A percentile compares a stretch with the other conserved stretches of the same genome.
These are phyloP conservation scores for Leccinellum rugosiceps DNA, from an alignment of 768 basidiomycete genomes.

Conservation along the genomic window DNA sequence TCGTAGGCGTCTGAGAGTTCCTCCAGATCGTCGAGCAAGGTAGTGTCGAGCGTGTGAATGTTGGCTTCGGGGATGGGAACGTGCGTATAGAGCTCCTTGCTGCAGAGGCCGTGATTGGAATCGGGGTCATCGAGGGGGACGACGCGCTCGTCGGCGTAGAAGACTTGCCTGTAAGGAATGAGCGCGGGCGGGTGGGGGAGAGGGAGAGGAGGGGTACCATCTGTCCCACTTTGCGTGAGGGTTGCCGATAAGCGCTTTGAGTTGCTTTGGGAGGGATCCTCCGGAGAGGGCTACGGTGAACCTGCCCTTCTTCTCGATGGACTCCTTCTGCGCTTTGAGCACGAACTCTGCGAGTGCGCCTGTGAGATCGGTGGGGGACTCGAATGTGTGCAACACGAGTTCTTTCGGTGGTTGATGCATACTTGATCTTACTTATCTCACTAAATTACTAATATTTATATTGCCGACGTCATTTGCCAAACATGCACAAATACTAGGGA, in stretches of 20 bases:
- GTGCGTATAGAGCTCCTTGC: constrained; percentile 70
- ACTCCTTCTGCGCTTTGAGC: constrained; percentile 82
- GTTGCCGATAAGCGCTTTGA: constrained; percentile 65
- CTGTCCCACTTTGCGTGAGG: constrained; percentile 84
- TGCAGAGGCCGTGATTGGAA: constrained; percentile 85
- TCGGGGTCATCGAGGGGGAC: constrained; percentile 92
- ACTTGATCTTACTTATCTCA: neutral
- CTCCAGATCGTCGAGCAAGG: constrained; percentile 67
- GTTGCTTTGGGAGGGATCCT: constrained; percentile 82
- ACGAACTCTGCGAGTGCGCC: constrained; percentile 77
- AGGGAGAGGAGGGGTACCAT: constrained; percentile 60
- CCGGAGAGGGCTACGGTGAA: constrained; percentile 96
- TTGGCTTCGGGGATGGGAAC: constrained; percentile 74
- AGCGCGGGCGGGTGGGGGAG: neutral
- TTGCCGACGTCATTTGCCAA: constrained; percentile 16
- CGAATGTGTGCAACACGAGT: constrained; percentile 74
- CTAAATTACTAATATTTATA: neutral
- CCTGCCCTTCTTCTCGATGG: constrained; percentile 81
- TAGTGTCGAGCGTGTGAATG: constrained; percentile 79
- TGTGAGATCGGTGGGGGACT: constrained; percentile 51
- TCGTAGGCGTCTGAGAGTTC: constrained; percentile 82
- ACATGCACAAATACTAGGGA: constrained; percentile 55
- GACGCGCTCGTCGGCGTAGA: constrained; percentile 93
- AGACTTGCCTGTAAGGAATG: constrained; percentile 77
- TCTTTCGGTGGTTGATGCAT: constrained; percentile 57